Evolutionary conservation across 2,329 filamentous ascomycete genomes (phyloP).

Genomic region (Chaetomiaceae sp.): DNA sequence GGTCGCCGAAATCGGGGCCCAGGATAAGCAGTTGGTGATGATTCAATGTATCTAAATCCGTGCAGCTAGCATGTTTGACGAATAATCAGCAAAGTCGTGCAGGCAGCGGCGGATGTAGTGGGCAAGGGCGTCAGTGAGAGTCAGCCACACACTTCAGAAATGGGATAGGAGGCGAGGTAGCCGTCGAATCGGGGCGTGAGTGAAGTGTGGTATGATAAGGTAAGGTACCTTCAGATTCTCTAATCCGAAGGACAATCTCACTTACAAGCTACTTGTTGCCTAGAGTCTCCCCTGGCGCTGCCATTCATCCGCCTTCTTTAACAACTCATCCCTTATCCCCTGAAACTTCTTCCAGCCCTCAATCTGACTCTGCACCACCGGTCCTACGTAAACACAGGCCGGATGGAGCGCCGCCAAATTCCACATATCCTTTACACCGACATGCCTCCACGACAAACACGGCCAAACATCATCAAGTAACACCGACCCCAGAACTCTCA

Average conservation of each 20-base stretch:
- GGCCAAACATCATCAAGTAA: constrained; percentile 1
- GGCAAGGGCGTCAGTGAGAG: constrained; percentile 26
- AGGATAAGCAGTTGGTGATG: too few relatives aligned
- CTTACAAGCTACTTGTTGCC: too few relatives aligned
- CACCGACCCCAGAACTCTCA: neutral
- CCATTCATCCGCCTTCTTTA: neutral
- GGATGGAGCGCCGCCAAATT: neutral
- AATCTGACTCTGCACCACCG: neutral
- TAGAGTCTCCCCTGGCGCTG: neutral
- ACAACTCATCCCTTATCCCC: neutral
- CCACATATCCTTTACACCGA: neutral
- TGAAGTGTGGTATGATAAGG: too few relatives aligned
- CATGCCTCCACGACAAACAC: neutral
- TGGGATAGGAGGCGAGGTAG: neutral
- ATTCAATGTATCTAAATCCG: too few relatives aligned
- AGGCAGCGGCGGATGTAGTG: constrained; percentile 30
- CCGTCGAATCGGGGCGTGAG: neutral
- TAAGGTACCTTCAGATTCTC: too few relatives aligned
- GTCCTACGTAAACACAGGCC: neutral
- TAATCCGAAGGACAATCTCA: too few relatives aligned
- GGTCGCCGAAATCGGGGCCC: too few relatives aligned
- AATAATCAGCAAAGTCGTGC: constrained; percentile 27
- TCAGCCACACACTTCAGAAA: too few relatives aligned
- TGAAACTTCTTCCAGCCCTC: neutral
- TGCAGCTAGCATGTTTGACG: too few relatives aligned